These are phyloP conservation scores for Lactarius trivialis DNA, from an alignment of 768 basidiomycete species.

Conservation along the genomic window DNA sequence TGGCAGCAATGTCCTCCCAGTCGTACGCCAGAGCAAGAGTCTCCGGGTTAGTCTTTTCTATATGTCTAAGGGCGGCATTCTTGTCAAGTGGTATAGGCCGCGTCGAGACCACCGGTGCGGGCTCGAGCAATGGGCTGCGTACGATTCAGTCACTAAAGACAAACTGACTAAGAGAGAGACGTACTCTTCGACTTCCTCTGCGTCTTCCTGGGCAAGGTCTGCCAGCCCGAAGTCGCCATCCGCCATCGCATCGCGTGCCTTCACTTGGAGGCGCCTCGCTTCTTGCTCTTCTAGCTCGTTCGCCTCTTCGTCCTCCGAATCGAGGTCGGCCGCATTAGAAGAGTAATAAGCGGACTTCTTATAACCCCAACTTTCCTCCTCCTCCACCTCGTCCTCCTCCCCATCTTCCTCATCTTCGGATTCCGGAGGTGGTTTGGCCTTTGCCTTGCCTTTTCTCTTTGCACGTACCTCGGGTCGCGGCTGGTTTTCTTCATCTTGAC, in stretches of 20 bases:
- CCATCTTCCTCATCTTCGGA: constrained; percentile 26
- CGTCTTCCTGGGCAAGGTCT: constrained; percentile 42
- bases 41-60: constrained; percentile 74
- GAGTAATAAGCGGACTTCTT: constrained; percentile 80
- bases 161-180: background rate
- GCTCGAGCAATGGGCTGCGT: constrained; percentile 36
- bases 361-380: constrained; percentile 77
- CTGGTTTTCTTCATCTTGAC: constrained; percentile 25
- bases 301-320: constrained; percentile 85
- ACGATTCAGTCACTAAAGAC: background rate
- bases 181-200: constrained; percentile 25
- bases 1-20: constrained; percentile 65
- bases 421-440: constrained; percentile 22
- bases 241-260: constrained; percentile 59
- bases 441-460: constrained; percentile 26
- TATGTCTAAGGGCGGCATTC: constrained; percentile 50
- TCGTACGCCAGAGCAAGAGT: constrained; percentile 75
- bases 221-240: constrained; percentile 84
- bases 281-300: constrained; percentile 86
- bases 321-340: constrained; percentile 72
- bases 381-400: constrained; percentile 29
- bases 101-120: constrained; percentile 28
- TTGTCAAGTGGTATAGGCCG: constrained; percentile 49
- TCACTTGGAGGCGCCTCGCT: constrained; percentile 69
- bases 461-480: constrained; percentile 21